Conservation (phyloP, 1,139 yeast species). For the Sugiyamaella xylanicola region DNA sequence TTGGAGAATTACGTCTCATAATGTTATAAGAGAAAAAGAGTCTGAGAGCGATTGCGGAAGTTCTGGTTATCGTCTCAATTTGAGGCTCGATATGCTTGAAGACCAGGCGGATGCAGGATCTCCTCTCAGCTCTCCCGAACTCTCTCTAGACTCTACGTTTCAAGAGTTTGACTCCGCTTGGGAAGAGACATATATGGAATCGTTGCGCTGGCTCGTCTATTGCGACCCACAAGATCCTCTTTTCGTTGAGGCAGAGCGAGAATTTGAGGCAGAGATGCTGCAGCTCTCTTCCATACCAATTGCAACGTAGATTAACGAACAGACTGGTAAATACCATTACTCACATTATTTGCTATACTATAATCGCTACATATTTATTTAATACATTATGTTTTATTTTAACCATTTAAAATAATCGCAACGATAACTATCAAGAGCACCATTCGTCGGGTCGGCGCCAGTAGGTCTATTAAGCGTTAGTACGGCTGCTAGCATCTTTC, state of each 20-base stretch:
- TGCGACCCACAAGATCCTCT: not conserved
- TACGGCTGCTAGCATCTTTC: not conserved
- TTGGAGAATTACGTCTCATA: not conserved
- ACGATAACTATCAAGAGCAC: conserved; percentile 34
- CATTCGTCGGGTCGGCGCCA: conserved; percentile 1
- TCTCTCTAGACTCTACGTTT: not conserved
- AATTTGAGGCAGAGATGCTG: too few species aligned
- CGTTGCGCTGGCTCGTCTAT: not conserved
- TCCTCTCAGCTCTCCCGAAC: not conserved
- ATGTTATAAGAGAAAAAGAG: too few species aligned
- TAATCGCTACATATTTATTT: not conserved
- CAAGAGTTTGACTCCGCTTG: not conserved
- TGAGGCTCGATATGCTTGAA: too few species aligned
- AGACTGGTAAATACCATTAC: not conserved
- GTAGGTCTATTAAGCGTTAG: conserved; percentile 7
- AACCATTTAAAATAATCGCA: conserved; percentile 45
- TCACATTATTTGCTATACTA: not conserved
- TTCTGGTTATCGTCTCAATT: too few species aligned
- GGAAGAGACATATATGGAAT: not conserved
- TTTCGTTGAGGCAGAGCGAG: not conserved
- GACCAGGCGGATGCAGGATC: too few species aligned
- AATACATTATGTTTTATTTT: not conserved
- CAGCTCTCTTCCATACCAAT: too few species aligned
- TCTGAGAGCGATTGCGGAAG: too few species aligned
- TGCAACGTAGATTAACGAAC: too few species aligned